A percentile compares a stretch with the other conserved stretches of the same genome.
These are phyloP conservation scores for Fusarium drepaniforme DNA, from an alignment of 2,329 filamentous ascomycete species.

Conservation along the genomic window DNA sequence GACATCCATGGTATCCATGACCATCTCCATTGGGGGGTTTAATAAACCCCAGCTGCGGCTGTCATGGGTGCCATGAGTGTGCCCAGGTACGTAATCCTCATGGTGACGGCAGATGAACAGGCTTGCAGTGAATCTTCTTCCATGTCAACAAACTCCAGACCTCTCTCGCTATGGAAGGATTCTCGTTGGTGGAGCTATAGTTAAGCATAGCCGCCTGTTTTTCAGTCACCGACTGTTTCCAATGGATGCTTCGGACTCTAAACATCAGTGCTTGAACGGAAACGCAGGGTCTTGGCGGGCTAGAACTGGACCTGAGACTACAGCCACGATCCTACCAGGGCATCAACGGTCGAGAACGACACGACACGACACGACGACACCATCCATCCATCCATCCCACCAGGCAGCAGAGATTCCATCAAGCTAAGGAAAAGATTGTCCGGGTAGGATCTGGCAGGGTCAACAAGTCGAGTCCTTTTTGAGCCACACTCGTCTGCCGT, in stretches of 20 bases:
- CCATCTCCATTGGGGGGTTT: slow-evolving; percentile 1
- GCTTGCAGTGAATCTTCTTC: background rate
- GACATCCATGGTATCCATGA: background rate
- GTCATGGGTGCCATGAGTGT: background rate
- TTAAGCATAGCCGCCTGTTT: background rate
- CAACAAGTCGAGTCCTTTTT: background rate
- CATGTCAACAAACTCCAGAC: background rate
- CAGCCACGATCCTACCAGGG: background rate
- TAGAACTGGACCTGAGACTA: background rate
- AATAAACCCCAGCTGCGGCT: background rate
- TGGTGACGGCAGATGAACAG: background rate
- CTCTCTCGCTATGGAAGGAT: background rate
- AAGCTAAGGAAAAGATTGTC: background rate
- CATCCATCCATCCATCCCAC: too few species aligned
- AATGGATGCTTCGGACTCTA: background rate
- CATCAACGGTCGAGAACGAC: background rate
- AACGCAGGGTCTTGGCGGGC: background rate
- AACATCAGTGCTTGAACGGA: slow-evolving; percentile 1
- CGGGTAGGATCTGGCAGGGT: background rate
- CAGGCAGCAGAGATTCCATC: background rate
- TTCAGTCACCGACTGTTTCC: slow-evolving; percentile 23
- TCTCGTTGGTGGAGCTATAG: background rate
- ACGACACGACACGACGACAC: too few species aligned
- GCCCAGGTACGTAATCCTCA: background rate
- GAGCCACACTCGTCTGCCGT: background rate